Evolutionary conservation across 1,284 basidiomycete genomes (phyloP).

Genomic region (Porogramme epimiltina): DNA sequence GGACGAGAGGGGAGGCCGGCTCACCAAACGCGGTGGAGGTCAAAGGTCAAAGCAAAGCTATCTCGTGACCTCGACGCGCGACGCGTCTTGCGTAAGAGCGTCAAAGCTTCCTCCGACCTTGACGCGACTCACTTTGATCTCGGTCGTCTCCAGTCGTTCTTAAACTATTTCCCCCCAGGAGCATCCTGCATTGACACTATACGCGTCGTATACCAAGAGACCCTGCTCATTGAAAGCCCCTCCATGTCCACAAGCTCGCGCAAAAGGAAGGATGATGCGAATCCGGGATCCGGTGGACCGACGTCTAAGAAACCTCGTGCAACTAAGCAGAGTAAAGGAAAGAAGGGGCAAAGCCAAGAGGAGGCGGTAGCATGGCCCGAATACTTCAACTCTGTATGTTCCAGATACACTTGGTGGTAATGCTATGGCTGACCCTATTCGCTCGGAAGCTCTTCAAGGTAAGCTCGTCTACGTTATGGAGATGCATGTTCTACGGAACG

Average conservation of each 20-base stretch:
- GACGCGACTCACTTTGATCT: too few species aligned
- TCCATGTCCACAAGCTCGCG: conserved; percentile 10
- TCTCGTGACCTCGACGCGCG: neutral
- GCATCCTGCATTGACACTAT: neutral
- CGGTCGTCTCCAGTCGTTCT: too few species aligned
- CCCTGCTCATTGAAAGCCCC: too few species aligned
- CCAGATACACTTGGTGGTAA: too few species aligned
- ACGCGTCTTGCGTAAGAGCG: neutral
- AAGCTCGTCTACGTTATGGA: neutral
- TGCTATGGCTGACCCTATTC: neutral
- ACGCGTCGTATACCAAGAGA: neutral
- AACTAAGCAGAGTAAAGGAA: conserved; percentile 21
- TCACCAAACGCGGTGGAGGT: neutral
- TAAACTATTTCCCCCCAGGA: too few species aligned
- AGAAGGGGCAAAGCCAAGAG: conserved; percentile 25
- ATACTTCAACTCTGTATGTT: conserved; percentile 57
- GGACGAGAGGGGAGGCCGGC: conserved; percentile 1
- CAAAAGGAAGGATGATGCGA: conserved; percentile 16
- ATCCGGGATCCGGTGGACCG: neutral
- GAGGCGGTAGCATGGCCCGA: conserved; percentile 49
- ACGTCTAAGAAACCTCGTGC: conserved; percentile 24
- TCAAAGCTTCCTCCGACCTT: too few species aligned
- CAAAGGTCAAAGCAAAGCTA: neutral
- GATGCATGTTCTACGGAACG: neutral
- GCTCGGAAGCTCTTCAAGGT: conserved; percentile 29